Base-by-base conservation (phyloP, 2,329 filamentous ascomycete species). In the Ophiostoma himal-ulmi region DNA sequence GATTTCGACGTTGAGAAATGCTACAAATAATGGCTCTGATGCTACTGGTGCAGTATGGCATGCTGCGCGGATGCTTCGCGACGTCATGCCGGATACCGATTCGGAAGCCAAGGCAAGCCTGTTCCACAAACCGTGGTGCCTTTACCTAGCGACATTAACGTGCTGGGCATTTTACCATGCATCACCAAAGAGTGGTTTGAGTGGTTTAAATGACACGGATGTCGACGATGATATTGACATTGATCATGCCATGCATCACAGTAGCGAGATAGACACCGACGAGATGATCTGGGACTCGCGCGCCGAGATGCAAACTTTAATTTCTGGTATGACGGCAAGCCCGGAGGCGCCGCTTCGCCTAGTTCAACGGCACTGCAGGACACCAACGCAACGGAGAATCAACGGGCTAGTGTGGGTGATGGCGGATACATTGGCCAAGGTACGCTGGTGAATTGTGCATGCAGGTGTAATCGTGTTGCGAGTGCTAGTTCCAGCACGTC, bases 361-460 rank as follows among this genome's bases (percentile, higher is more conserved):
- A 3, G 60, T 36, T 7, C 65, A n/a, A 14, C 60, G 67, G 26
- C 67, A 60, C 17, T 36, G 30, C 17, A n/a, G 57, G 2, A 57
- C 54, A 7, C 71, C 68, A n/a, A 66, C 69, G 10, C 41, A 41
- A 0, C 54, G 66, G 4, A 68, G 66, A n/a, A 71, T 64, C 7
- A 57, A 68, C 20, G 73, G 70, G 1, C 71, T 74, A 6, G 73
- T 74, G 26, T 74, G 73, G 73, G 70, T 71, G 14, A 74, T 74
- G 68, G 71, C 73, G 2, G 64, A 74, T 13, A n/a, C 69, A 20
- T 37, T 74, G 36, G 71, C 57, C 14, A 74, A 73, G 17, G 71
- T 74, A 1, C 70, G 73, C 34, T 74, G 73, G 73, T 72, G 73
- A 3, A 73, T 74, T 65, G 71, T 74, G 13, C 73, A 73, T 17